These are phyloP conservation scores for Picea glauca DNA, from an alignment of 75 land plant species.

Conservation along the genomic window DNA sequence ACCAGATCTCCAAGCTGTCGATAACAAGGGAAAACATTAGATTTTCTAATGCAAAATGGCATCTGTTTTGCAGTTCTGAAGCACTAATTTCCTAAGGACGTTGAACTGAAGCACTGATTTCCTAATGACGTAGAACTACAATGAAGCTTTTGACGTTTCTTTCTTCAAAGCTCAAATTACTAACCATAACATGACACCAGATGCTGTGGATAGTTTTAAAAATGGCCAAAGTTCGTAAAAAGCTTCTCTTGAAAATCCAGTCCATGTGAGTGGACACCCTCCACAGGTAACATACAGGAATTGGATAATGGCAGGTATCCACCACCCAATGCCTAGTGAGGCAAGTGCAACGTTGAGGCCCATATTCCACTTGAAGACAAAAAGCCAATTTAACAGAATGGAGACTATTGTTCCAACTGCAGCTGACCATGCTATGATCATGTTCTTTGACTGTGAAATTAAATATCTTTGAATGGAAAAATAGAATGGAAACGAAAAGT, in stretches of 20 bases:
- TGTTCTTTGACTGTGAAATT: slow-evolving; percentile 17
- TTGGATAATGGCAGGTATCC: slow-evolving; percentile 21
- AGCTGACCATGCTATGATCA: slow-evolving; percentile 24
- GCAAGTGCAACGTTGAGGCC: slow-evolving; percentile 31
- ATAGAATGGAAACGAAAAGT: background rate
- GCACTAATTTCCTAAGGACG: too few species aligned
- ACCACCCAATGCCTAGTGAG: slow-evolving; percentile 18
- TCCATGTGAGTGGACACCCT: slow-evolving; percentile 16
- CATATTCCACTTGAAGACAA: slow-evolving; percentile 14
- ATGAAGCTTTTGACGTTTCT: too few species aligned
- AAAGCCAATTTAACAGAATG: slow-evolving; percentile 20
- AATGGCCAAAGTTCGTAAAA: slow-evolving; percentile 22
- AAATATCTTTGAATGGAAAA: slow-evolving; percentile 2
- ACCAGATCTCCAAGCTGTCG: slow-evolving; percentile 6
- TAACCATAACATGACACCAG: slow-evolving; percentile 38
- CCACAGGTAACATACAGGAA: slow-evolving; percentile 7
- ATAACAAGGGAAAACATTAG: background rate
- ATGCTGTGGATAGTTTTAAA: slow-evolving; percentile 34
- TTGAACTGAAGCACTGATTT: background rate
- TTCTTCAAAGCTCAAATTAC: too few species aligned
- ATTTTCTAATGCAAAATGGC: too few species aligned
- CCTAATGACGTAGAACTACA: background rate
- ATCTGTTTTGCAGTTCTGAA: too few species aligned
- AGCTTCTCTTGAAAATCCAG: slow-evolving; percentile 28
- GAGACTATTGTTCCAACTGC: background rate